Conservation (phyloP, 148 eudicot genomes). For the Diospyros lotus region DNA sequence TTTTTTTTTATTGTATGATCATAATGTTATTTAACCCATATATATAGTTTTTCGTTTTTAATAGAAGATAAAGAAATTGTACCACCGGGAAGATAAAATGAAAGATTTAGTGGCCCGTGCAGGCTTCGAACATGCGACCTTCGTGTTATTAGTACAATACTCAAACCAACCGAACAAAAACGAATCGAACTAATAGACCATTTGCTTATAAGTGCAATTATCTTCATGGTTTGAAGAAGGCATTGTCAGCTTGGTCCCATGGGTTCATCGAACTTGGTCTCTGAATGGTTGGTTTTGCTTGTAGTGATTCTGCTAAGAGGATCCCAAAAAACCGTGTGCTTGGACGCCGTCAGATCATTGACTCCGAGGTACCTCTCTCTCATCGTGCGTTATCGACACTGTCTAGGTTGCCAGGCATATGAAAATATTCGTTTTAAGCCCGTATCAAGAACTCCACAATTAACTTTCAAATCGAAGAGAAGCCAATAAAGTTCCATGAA, state of each 20-base stretch:
- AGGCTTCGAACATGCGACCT: conserved; percentile 56
- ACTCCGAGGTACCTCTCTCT: conserved; percentile 47
- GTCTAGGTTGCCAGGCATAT: too few species aligned
- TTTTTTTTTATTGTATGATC: too few species aligned
- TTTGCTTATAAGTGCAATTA: background rate
- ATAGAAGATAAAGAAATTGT: too few species aligned
- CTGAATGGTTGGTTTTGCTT: background rate
- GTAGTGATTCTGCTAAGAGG: conserved; percentile 64
- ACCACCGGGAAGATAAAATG: too few species aligned
- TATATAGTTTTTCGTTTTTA: too few species aligned
- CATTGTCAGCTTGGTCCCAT: background rate
- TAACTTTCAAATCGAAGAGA: too few species aligned
- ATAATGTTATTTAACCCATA: too few species aligned
- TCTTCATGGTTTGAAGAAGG: background rate
- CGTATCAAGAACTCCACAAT: too few species aligned
- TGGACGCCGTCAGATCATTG: conserved; percentile 66
- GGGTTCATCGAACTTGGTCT: background rate
- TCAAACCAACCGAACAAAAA: conserved; percentile 16
- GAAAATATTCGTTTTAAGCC: too few species aligned
- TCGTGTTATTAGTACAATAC: conserved; percentile 83
- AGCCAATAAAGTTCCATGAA: too few species aligned
- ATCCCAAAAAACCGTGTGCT: conserved; percentile 60
- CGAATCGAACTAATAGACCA: conserved; percentile 17
- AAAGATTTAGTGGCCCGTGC: conserved; percentile 49
- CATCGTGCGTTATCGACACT: background rate